phyloP scores from a whole-genome alignment of 2,329 filamentous ascomycete species.

The Paramyrothecium sp. region DNA sequence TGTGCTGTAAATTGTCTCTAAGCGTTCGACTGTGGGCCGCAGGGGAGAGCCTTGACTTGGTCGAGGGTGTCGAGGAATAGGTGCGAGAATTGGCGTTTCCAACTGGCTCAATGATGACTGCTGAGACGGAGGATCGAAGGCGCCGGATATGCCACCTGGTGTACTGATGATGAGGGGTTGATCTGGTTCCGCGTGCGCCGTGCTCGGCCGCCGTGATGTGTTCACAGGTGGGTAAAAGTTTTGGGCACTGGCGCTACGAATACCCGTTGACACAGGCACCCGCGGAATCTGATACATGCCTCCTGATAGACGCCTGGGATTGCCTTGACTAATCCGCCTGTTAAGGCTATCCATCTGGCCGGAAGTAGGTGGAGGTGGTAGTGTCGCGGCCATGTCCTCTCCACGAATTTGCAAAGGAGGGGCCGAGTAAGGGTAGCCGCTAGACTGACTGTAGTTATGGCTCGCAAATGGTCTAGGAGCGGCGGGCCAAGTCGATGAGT shows the following conservation, averaged over 20 bases:
- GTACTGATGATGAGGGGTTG: slow-evolving; percentile 62
- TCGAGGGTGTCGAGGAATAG: slow-evolving; percentile 50
- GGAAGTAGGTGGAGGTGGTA: slow-evolving; percentile 36
- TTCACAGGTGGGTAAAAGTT: slow-evolving; percentile 5
- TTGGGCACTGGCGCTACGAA: slow-evolving; percentile 22
- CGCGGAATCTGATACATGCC: slow-evolving; percentile 36
- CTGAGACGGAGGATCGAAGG: slow-evolving; percentile 44
- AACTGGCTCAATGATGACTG: slow-evolving; percentile 27
- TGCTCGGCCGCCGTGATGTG: slow-evolving; percentile 6
- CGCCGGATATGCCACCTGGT: slow-evolving; percentile 52
- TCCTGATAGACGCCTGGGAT: slow-evolving; percentile 41
- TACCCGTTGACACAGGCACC: slow-evolving; percentile 37
- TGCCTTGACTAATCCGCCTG: slow-evolving; percentile 33
- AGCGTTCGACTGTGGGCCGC: slow-evolving; percentile 48
- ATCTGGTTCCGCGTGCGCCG: slow-evolving; percentile 32
- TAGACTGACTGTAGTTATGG: slow-evolving; percentile 3
- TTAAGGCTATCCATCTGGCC: slow-evolving; percentile 38
- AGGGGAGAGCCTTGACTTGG: slow-evolving; percentile 27
- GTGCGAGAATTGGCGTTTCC: slow-evolving; percentile 50
- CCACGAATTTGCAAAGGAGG: slow-evolving; percentile 29
- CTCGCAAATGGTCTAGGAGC: slow-evolving; percentile 21
- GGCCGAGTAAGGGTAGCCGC: slow-evolving; percentile 40
- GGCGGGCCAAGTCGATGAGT: slow-evolving; percentile 47
- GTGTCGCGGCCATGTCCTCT: slow-evolving; percentile 29
- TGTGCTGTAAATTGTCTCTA: slow-evolving; percentile 55